Percentiles rank a stretch among this genome's conserved stretches.
Evolutionary conservation across 352 stramenopile genomes (phyloP).

Genomic region (Pythium utonaiense): DNA sequence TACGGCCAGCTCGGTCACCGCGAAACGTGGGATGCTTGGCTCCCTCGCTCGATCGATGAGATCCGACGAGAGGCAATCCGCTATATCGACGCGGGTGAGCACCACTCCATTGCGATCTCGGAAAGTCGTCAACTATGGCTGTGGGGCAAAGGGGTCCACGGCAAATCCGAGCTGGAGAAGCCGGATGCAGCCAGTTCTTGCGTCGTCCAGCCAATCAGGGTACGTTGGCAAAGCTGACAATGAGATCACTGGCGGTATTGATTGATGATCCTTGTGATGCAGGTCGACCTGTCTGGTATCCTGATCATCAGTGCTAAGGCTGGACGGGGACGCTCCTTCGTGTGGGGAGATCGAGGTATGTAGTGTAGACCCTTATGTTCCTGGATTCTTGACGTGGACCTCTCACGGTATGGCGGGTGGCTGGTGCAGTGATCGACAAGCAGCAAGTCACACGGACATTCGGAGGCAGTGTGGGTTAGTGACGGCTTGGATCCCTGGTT

Average conservation of each 20-base stretch:
- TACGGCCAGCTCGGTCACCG: slow-evolving; percentile 79
- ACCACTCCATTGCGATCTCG: slow-evolving; percentile 70
- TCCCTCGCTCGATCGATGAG: slow-evolving; percentile 67
- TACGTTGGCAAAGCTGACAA: slow-evolving; percentile 5
- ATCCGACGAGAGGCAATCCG: slow-evolving; percentile 53
- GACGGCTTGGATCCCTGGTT: background rate
- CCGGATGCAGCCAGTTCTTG: slow-evolving; percentile 44
- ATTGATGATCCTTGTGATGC: background rate
- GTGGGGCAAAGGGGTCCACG: slow-evolving; percentile 72
- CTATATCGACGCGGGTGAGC: slow-evolving; percentile 60
- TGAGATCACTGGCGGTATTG: background rate
- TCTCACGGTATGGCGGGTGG: background rate
- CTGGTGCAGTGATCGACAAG: slow-evolving; percentile 20
- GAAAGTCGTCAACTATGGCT: slow-evolving; percentile 58
- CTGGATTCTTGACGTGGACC: background rate
- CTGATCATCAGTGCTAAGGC: slow-evolving; percentile 52
- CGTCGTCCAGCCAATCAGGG: slow-evolving; percentile 50
- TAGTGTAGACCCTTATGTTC: background rate
- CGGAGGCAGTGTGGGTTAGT: slow-evolving; percentile 40
- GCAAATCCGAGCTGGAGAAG: slow-evolving; percentile 35
- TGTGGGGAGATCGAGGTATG: slow-evolving; percentile 71
- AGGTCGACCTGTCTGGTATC: slow-evolving; percentile 51
- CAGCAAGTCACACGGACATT: slow-evolving; percentile 29
- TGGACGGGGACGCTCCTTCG: slow-evolving; percentile 65
- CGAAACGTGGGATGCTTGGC: slow-evolving; percentile 58